Conservation (phyloP, 1,139 yeast species). For the Casaregolazyma suthepensis region DNA sequence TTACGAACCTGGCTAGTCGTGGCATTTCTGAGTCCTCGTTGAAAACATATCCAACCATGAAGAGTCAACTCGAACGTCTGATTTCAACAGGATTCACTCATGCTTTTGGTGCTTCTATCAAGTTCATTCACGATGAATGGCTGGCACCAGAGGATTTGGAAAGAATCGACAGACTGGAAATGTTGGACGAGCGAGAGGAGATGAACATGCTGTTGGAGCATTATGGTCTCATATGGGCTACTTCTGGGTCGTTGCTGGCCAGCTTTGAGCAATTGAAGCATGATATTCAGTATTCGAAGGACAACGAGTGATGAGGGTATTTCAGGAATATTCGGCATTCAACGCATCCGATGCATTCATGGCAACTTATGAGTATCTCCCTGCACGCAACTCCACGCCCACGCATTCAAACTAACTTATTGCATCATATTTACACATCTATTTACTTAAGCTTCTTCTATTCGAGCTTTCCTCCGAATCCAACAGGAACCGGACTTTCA, state of each 20-base stretch:
- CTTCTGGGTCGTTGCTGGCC: constrained; percentile 6
- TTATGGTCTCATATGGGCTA: constrained; percentile 53
- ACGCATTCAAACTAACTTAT: neutral
- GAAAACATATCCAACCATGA: constrained; percentile 44
- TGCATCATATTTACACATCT: neutral
- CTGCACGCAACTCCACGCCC: neutral
- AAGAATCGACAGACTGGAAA: constrained; percentile 59
- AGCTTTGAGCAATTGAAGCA: constrained; percentile 5
- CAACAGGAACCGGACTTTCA: constrained; percentile 38
- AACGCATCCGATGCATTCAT: no score
- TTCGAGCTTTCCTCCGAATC: constrained; percentile 34
- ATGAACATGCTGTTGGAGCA: constrained; percentile 66
- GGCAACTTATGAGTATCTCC: no score
- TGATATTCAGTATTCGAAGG: neutral
- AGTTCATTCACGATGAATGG: constrained; percentile 57
- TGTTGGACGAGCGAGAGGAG: constrained; percentile 89
- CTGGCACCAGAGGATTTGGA: constrained; percentile 41
- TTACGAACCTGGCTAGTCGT: constrained; percentile 57
- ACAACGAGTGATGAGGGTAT: neutral
- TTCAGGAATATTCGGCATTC: no score
- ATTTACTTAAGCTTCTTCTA: neutral
- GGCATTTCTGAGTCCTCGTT: constrained; percentile 71
- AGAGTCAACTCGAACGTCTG: constrained; percentile 39
- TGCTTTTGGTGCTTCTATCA: constrained; percentile 49
- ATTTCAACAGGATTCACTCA: constrained; percentile 19